Percentiles rank a stretch among this genome's conserved stretches.
Conservation (phyloP, 805 yeast genomes). For the Suhomyces vadensis region DNA sequence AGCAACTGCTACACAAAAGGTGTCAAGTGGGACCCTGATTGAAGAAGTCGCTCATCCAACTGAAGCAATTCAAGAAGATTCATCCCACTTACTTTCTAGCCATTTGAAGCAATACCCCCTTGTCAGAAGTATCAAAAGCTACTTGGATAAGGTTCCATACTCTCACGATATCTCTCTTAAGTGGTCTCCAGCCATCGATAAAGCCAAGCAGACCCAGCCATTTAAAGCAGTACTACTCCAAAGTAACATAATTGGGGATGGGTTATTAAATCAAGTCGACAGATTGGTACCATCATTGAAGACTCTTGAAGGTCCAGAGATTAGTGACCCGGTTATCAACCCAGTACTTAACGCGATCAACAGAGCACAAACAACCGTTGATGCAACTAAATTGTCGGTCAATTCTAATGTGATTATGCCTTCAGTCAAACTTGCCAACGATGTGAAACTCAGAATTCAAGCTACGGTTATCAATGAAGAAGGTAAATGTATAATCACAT, state of each 20-base stretch:
- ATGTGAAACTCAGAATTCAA: conserved; percentile 51
- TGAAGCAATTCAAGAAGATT: not conserved
- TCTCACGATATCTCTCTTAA: not conserved
- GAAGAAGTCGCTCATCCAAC: not conserved
- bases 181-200: not conserved
- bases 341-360: not conserved
- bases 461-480: conserved; percentile 20
- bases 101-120: conserved; percentile 11
- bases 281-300: conserved; percentile 57
- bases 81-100: conserved; percentile 1
- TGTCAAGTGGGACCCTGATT: not conserved
- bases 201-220: conserved; percentile 22
- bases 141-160: not conserved
- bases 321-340: not conserved
- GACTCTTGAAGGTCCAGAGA: conserved; percentile 51
- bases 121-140: conserved; percentile 1
- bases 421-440: conserved; percentile 46
- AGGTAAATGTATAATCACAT: conserved; percentile 63
- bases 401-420: conserved; percentile 40
- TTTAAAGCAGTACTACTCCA: conserved; percentile 48
- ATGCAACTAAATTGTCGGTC: not conserved
- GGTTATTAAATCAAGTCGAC: conserved; percentile 59
- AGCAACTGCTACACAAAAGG: not conserved
- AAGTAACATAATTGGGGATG: conserved; percentile 55
- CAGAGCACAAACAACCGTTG: not conserved